Conservation (phyloP, 73 alveolate species). For the Uronychia binucleata region DNA sequence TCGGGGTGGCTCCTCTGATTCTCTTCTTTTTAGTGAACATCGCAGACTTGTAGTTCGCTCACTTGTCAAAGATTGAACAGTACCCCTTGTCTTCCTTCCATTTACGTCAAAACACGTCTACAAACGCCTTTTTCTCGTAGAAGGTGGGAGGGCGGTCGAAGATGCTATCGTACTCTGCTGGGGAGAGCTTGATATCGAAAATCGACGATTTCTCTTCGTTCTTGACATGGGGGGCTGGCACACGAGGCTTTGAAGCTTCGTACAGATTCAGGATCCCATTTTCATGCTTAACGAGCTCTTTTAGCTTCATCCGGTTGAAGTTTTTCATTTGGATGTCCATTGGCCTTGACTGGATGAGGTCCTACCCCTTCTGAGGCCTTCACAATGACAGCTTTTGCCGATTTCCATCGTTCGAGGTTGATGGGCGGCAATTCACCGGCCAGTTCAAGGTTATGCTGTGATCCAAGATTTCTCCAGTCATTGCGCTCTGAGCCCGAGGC, state of each 20-base stretch:
- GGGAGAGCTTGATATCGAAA: slow-evolving; percentile 43
- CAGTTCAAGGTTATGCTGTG: no score
- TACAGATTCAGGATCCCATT: slow-evolving; percentile 56
- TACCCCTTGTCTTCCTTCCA: slow-evolving; percentile 64
- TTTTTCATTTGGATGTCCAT: neutral
- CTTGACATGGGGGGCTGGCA: slow-evolving; percentile 18
- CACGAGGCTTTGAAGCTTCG: neutral
- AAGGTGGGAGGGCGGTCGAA: slow-evolving; percentile 54
- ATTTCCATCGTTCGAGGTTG: no score
- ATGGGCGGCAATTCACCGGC: no score
- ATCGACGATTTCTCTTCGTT: slow-evolving; percentile 5
- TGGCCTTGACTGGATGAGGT: neutral
- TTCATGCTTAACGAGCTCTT: slow-evolving; percentile 58
- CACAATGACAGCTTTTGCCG: no score
- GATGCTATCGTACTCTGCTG: slow-evolving; percentile 47
- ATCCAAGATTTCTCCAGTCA: no score
- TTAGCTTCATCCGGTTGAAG: slow-evolving; percentile 25
- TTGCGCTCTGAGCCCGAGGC: no score
- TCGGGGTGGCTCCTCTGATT: neutral
- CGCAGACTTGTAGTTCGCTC: neutral
- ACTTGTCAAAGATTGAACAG: slow-evolving; percentile 57
- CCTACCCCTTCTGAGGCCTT: no score
- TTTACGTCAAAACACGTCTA: slow-evolving; percentile 45
- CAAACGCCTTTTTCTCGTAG: slow-evolving; percentile 54
- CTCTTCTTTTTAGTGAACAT: neutral